Conservation (phyloP, 257 asterid genomes). For the Ophiorrhiza pumila region DNA sequence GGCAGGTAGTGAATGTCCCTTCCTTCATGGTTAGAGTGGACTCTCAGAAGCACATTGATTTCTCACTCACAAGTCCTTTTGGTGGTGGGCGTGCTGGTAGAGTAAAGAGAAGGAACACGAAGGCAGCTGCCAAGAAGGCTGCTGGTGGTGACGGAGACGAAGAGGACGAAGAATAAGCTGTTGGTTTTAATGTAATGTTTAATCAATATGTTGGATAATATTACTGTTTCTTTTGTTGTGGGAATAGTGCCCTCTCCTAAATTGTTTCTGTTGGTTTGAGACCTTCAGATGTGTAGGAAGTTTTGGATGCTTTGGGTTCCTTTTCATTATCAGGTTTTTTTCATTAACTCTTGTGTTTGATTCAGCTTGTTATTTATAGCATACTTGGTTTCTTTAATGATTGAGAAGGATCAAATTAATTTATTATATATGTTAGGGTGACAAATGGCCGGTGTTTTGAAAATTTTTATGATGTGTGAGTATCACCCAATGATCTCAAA, state of each 20-base stretch:
- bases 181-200: not conserved
- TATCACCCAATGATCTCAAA: too few relatives aligned
- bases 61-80: slow-evolving; percentile 51
- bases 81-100: slow-evolving; percentile 63
- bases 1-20: slow-evolving; percentile 55
- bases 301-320: slow-evolving; percentile 15
- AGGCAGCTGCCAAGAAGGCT: slow-evolving; percentile 56
- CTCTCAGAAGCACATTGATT: slow-evolving; percentile 54
- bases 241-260: not conserved
- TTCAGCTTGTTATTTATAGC: not conserved
- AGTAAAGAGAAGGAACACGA: slow-evolving; percentile 56
- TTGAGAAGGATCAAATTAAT: not conserved
- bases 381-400: not conserved
- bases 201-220: not conserved
- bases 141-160: slow-evolving; percentile 52
- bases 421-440: too few relatives aligned
- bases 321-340: not conserved
- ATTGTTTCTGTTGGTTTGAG: not conserved
- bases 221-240: not conserved
- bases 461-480: too few relatives aligned
- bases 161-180: slow-evolving; percentile 38
- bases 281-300: slow-evolving; percentile 9
- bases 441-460: too few relatives aligned
- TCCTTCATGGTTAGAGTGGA: slow-evolving; percentile 51
- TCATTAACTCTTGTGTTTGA: not conserved